Evolutionary conservation across 2,329 filamentous ascomycete species (phyloP).

Genomic region (Trichoderma pleuroti): DNA sequence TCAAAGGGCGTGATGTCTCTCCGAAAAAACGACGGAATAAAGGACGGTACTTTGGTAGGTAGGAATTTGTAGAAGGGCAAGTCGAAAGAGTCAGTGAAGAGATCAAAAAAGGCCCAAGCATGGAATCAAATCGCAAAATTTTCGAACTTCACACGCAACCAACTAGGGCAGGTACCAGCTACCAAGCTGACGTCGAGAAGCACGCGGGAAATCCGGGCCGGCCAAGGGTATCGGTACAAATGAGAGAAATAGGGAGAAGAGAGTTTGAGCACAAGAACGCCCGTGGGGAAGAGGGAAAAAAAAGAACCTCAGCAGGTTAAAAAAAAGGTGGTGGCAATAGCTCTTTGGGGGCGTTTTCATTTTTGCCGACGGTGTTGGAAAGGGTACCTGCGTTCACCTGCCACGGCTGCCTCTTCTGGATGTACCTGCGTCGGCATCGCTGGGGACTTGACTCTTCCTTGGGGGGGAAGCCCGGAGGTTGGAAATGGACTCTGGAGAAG

Average conservation of each 20-base stretch:
- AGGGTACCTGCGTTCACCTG: not conserved
- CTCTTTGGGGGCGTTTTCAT: conserved; percentile 4
- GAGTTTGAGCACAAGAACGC: not conserved
- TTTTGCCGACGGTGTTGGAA: not conserved
- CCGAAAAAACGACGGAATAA: not conserved
- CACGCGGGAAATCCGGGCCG: not conserved
- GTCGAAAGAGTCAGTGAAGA: not conserved
- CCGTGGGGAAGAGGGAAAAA: not conserved
- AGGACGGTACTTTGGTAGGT: not conserved
- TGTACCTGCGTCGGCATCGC: not conserved
- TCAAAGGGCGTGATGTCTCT: not conserved
- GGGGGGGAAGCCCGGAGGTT: not conserved
- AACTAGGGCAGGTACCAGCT: not conserved
- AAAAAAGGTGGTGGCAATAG: not conserved
- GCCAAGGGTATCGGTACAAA: not conserved
- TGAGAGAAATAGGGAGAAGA: not conserved
- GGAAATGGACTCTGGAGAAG: not conserved
- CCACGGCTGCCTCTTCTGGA: not conserved
- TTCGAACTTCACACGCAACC: not conserved
- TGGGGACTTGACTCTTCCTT: not conserved
- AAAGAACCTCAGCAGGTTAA: not conserved
- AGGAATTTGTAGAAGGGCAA: not conserved
- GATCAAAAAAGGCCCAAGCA: not conserved
- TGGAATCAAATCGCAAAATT: not conserved
- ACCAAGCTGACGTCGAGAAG: not conserved